Conservation (phyloP, 1,284 basidiomycete species). For the Porodaedalea pini region DNA sequence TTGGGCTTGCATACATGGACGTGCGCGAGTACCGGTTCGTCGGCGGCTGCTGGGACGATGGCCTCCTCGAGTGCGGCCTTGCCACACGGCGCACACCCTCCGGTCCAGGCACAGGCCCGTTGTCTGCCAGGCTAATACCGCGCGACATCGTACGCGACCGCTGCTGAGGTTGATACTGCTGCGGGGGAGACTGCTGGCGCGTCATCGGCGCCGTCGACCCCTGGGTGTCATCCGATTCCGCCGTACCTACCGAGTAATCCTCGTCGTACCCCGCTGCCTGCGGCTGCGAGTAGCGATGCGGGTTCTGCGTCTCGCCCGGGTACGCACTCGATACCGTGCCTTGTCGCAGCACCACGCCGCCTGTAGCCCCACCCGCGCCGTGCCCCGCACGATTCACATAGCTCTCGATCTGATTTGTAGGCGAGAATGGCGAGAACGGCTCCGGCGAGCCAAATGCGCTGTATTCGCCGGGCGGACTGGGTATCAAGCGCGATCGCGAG, state of each 20-base stretch:
- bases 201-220: conserved; percentile 5
- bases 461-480: conserved; percentile 47
- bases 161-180: conserved; percentile 26
- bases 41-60: conserved; percentile 55
- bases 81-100: conserved; percentile 73
- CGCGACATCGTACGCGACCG: conserved; percentile 34
- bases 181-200: conserved; percentile 27
- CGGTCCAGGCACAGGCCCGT: conserved; percentile 73
- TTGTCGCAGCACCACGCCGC: conserved; percentile 41
- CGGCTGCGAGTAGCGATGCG: conserved; percentile 41
- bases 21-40: conserved; percentile 71
- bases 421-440: conserved; percentile 25
- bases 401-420: conserved; percentile 34
- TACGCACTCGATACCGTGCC: conserved; percentile 37
- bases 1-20: conserved; percentile 31
- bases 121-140: conserved; percentile 73
- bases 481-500: conserved; percentile 56
- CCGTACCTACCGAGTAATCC: conserved; percentile 27
- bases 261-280: conserved; percentile 38
- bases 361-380: conserved; percentile 25
- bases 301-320: conserved; percentile 51
- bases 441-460: conserved; percentile 29
- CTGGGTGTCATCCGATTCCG: conserved; percentile 16
- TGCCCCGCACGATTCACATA: conserved; percentile 38
- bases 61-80: conserved; percentile 46